Conservation (phyloP, 177 flowering plant species). For the Vitis hybrid region DNA sequence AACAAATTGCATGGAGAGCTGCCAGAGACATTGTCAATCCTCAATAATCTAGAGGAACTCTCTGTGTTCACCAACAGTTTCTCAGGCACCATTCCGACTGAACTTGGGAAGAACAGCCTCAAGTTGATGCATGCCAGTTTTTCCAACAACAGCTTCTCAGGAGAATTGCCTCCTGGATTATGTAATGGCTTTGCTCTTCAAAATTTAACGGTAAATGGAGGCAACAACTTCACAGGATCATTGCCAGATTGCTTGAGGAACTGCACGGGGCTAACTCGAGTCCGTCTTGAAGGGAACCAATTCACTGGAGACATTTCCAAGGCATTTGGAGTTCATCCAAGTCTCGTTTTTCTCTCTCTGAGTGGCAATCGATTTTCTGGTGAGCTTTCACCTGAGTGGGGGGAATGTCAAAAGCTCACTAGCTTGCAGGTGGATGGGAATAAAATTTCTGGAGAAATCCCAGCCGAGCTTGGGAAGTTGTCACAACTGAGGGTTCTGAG, state of each 20-base stretch:
- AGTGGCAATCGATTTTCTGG: too few species aligned
- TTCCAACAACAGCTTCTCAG: conserved; percentile 62
- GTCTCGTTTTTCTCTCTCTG: too few species aligned
- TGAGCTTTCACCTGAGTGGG: too few species aligned
- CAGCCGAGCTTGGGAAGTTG: conserved; percentile 11
- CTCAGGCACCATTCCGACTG: conserved; percentile 54
- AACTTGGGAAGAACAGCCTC: conserved; percentile 44
- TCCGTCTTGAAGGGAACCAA: too few species aligned
- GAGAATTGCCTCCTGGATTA: conserved; percentile 62
- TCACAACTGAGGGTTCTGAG: conserved; percentile 14
- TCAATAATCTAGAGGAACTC: conserved; percentile 34
- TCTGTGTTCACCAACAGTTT: conserved; percentile 51
- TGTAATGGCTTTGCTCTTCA: conserved; percentile 53
- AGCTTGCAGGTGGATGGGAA: conserved; percentile 20
- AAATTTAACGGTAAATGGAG: conserved; percentile 31
- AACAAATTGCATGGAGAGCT: conserved; percentile 57
- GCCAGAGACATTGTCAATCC: conserved; percentile 52
- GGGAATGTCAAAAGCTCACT: too few species aligned
- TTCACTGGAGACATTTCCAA: too few species aligned
- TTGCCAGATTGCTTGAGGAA: conserved; percentile 61
- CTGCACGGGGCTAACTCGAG: conserved; percentile 26
- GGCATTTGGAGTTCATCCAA: too few species aligned
- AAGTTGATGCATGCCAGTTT: conserved; percentile 36
- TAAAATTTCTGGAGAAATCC: conserved; percentile 58
- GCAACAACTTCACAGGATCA: conserved; percentile 58